A percentile compares a stretch with the other conserved stretches of the same genome.
Conservation (phyloP, 371 early-diverging fungal species). For the Sanchytrium tribonematis region DNA sequence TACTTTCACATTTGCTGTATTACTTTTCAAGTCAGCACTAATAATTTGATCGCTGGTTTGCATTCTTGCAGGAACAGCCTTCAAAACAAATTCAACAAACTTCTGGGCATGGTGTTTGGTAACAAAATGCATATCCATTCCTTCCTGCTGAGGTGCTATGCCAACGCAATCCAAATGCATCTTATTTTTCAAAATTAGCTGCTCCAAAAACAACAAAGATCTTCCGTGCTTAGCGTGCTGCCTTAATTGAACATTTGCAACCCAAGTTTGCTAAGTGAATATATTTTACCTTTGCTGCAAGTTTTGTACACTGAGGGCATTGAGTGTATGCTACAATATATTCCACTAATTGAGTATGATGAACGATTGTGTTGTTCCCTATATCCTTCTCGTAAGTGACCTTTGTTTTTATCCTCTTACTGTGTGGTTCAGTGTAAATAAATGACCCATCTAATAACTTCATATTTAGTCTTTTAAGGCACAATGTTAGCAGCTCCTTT, state of each 20-base stretch:
- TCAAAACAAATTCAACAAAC: slow-evolving; percentile 77
- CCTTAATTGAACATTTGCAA: slow-evolving; percentile 89
- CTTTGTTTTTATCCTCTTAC: slow-evolving; percentile 73
- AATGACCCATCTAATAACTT: slow-evolving; percentile 91
- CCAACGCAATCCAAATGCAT: slow-evolving; percentile 87
- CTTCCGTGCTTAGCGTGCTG: slow-evolving; percentile 79
- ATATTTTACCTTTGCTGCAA: too few species aligned
- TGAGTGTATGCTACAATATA: slow-evolving; percentile 71
- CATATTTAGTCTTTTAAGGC: slow-evolving; percentile 73
- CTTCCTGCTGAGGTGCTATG: slow-evolving; percentile 89
- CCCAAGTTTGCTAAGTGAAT: slow-evolving; percentile 97
- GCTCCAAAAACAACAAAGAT: slow-evolving; percentile 94
- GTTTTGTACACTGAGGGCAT: slow-evolving; percentile 88
- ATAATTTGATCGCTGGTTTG: slow-evolving; percentile 88
- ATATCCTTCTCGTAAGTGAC: slow-evolving; percentile 91
- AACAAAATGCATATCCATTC: slow-evolving; percentile 95
- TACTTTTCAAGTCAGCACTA: slow-evolving; percentile 76
- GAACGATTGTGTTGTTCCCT: slow-evolving; percentile 44
- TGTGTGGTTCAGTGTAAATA: slow-evolving; percentile 96
- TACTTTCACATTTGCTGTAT: slow-evolving; percentile 83
- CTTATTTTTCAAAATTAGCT: slow-evolving; percentile 87
- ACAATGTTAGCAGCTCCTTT: slow-evolving; percentile 71
- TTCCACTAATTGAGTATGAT: slow-evolving; percentile 86
- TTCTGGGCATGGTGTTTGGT: slow-evolving; percentile 66
- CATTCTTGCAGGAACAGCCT: slow-evolving; percentile 40